Evolutionary conservation across 2,329 filamentous ascomycete species (phyloP).

Genomic region (Fulvia fulva): DNA sequence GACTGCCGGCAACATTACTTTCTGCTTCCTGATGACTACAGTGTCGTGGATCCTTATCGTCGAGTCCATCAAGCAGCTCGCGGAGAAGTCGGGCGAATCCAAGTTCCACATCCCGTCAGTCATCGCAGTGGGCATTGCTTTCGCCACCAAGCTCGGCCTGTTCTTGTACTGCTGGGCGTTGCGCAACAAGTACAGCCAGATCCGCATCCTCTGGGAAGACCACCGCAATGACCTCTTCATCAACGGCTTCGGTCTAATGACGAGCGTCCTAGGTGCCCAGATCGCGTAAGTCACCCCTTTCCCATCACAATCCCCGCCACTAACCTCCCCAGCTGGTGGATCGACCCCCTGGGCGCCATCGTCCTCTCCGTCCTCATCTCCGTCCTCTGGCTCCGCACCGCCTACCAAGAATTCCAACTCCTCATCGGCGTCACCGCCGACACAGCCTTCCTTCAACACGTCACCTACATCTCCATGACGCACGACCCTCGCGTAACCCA

Average conservation of each 20-base stretch:
- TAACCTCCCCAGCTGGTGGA: conserved; percentile 64
- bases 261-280: conserved; percentile 85
- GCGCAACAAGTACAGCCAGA: conserved; percentile 85
- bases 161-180: conserved; percentile 92
- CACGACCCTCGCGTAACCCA: conserved; percentile 76
- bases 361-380: conserved; percentile 75
- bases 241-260: conserved; percentile 84
- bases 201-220: conserved; percentile 91
- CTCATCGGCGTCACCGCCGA: conserved; percentile 86
- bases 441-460: conserved; percentile 82
- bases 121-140: conserved; percentile 79
- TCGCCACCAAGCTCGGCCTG: conserved; percentile 73
- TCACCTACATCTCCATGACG: conserved; percentile 92
- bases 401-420: conserved; percentile 83
- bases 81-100: conserved; percentile 50
- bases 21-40: conserved; percentile 92
- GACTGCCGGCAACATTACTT: conserved; percentile 91
- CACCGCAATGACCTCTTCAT: conserved; percentile 97
- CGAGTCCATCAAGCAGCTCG: conserved; percentile 72
- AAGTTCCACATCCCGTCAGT: conserved; percentile 76
- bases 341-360: conserved; percentile 89
- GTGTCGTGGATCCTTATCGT: conserved; percentile 92
- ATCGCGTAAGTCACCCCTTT: conserved; percentile 43
- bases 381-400: conserved; percentile 76
- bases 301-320: not conserved